Evolutionary conservation across 192 early-diverging fungal species (phyloP).

Genomic region (Backusella luteola): DNA sequence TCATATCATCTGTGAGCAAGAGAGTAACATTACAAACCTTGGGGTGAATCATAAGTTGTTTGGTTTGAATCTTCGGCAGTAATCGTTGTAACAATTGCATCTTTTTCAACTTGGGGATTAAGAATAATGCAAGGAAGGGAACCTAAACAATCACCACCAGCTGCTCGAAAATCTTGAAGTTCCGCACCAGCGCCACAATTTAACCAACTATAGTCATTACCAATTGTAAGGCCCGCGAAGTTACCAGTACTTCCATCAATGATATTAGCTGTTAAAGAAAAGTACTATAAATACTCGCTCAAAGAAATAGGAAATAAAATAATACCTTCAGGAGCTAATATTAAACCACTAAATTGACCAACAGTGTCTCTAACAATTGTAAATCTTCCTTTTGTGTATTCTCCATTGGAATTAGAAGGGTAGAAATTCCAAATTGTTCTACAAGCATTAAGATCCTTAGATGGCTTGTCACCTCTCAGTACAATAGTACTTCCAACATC

Average conservation of each 20-base stretch:
- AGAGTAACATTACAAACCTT: not conserved
- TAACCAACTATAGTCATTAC: not conserved
- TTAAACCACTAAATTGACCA: not conserved
- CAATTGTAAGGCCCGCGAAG: not conserved
- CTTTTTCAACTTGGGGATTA: not conserved
- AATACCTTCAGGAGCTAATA: slow-evolving; percentile 1
- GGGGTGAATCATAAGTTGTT: not conserved
- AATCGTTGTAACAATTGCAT: not conserved
- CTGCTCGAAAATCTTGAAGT: not conserved
- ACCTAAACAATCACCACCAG: not conserved
- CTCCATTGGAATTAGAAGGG: not conserved
- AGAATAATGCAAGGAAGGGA: not conserved
- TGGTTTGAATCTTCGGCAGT: not conserved
- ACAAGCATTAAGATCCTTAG: not conserved
- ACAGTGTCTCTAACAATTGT: not conserved
- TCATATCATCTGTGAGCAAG: too few species aligned
- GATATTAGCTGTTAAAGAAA: not conserved
- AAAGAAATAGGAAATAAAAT: not conserved
- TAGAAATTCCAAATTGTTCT: not conserved
- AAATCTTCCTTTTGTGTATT: not conserved
- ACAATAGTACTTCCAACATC: not conserved
- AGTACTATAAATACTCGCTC: not conserved
- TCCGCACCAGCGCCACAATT: not conserved
- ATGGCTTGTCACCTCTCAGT: not conserved
- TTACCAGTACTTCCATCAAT: not conserved